Evolutionary conservation across 148 eudicot species (phyloP), one percentile per base, ranked within the genome.

Genomic region (Pouteria glomerata): DNA sequence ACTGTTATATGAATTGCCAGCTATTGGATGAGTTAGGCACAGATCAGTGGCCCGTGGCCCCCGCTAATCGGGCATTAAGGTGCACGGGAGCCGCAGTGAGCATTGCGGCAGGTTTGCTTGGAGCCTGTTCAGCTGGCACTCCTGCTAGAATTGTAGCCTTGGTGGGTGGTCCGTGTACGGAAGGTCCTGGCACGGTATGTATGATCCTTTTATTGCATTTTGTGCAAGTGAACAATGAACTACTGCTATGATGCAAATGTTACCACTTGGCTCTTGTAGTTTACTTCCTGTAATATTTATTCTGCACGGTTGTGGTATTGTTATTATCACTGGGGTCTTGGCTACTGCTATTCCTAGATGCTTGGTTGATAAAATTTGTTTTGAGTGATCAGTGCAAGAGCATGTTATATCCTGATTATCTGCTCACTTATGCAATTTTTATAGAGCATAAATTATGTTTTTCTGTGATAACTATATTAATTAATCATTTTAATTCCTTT

Each of bases 161-260:
- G 74, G 97, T 91, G 14, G 98, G 98, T 19, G 98, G 98, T 74
- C 98, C 98, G 41, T 94, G 98, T 82, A 94, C 98, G 5, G 98
- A 94, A 83, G 98, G 98, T 35, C 97, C 98, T 2, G 98, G 98
- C 67, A 67, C 90, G 79, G 98, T 94, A 86, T 64, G 86, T 69
- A 65, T 59, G 13, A 24, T 27, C 62, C 23, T 33, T 44, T 59
- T 66, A 26, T 73, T 72, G 6, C 55, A 31, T 71, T 37, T 57
- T 56, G 18, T 29, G 35, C 34, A 13, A 15, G 21, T 16, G 55
- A 19, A 2, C 1, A 57, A 57, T 19, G 30, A 33, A 31, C 41
- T 14, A 29, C 23, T 33, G 27, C 29, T 41, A 62, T 45, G 27
- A 13, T 27, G 1, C 3, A 19, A 21, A 29, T 31, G 1, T 8